A percentile compares a stretch with the other conserved stretches of the same genome.
These are phyloP conservation scores for Flueggea neowawraea DNA, from an alignment of 441 rosid species.

Conservation along the genomic window DNA sequence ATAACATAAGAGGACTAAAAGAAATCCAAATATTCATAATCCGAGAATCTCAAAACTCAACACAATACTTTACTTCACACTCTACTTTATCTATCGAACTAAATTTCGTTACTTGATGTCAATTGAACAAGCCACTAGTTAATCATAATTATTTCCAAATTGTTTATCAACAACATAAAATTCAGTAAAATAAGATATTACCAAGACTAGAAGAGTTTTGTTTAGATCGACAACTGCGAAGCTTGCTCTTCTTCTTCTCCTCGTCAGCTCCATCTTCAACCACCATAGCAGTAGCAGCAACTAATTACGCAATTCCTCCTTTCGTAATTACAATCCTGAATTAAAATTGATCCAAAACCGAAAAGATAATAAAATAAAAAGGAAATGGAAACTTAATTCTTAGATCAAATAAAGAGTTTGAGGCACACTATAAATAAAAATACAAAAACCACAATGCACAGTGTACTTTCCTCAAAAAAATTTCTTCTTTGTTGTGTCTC, in stretches of 20 bases:
- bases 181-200: no score
- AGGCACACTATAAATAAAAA: no score
- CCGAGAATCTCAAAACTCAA: background rate
- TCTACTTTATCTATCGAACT: no score
- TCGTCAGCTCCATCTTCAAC: constrained; percentile 42
- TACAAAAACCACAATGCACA: no score
- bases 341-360: background rate
- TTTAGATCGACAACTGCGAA: constrained; percentile 73
- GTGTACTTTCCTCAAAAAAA: no score
- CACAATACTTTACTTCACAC: no score
- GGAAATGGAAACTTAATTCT: constrained; percentile 5
- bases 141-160: no score
- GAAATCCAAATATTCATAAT: no score
- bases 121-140: no score
- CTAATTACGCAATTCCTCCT: constrained; percentile 35
- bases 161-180: no score
- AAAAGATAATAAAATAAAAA: background rate
- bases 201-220: constrained; percentile 40
- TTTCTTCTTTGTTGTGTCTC: no score
- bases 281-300: constrained; percentile 28
- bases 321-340: constrained; percentile 22
- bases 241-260: constrained; percentile 65
- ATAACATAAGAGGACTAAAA: background rate
- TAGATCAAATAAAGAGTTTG: constrained; percentile 19
- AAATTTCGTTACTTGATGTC: no score